Evolutionary conservation across 2,329 filamentous ascomycete species (phyloP).

Genomic region (Westerdykella aurantiaca): DNA sequence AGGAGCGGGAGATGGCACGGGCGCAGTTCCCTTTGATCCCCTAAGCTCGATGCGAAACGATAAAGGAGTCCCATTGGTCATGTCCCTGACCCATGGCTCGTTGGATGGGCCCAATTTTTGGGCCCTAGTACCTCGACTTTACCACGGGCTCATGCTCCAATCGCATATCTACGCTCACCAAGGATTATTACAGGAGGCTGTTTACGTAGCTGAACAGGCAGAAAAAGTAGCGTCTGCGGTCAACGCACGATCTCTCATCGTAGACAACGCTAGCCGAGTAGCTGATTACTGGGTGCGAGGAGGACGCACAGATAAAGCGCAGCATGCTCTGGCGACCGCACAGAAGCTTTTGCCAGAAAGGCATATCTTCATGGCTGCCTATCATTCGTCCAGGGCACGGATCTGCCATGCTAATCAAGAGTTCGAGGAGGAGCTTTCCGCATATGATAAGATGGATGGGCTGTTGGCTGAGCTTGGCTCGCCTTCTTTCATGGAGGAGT

Average conservation of each 20-base stretch:
- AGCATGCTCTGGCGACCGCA: conserved; percentile 51
- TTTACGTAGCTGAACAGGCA: conserved; percentile 83
- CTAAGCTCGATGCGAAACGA: conserved; percentile 26
- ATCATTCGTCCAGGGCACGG: conserved; percentile 46
- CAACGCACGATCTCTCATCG: conserved; percentile 52
- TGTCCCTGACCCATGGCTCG: conserved; percentile 42
- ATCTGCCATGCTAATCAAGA: conserved; percentile 46
- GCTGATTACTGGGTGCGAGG: conserved; percentile 48
- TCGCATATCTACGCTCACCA: conserved; percentile 75
- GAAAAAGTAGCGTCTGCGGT: conserved; percentile 68
- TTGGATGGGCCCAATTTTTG: conserved; percentile 66
- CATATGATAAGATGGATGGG: conserved; percentile 46
- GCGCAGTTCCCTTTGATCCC: conserved; percentile 18
- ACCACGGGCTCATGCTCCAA: conserved; percentile 65
- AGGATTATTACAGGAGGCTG: conserved; percentile 80
- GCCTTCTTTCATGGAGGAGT: conserved; percentile 25
- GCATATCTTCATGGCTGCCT: conserved; percentile 48
- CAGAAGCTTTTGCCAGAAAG: conserved; percentile 34
- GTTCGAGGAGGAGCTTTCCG: conserved; percentile 44
- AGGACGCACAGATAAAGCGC: conserved; percentile 46
- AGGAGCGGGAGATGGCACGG: conserved; percentile 13
- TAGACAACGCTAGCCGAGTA: conserved; percentile 41
- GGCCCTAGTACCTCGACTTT: conserved; percentile 68
- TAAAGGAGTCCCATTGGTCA: conserved; percentile 27
- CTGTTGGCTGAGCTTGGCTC: conserved; percentile 40